These are phyloP conservation scores for Dalbergia cochinchinensis DNA, from an alignment of 306 rosid genomes.

Conservation along the genomic window DNA sequence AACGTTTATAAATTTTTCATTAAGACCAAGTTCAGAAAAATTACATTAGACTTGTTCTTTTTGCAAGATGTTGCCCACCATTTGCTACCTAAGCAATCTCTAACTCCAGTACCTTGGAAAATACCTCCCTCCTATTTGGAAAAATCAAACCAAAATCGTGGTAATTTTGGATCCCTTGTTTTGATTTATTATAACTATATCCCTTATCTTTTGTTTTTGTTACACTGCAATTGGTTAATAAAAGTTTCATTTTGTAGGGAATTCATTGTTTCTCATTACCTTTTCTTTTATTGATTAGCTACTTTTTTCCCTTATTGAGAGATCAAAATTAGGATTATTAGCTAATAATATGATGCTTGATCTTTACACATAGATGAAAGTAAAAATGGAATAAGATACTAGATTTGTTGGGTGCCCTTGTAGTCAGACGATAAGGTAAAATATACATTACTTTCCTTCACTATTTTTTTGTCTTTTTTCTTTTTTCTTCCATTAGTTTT, in stretches of 20 bases:
- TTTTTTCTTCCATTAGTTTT: not conserved
- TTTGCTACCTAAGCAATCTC: conserved; percentile 95
- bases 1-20: no score
- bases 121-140: conserved; percentile 60
- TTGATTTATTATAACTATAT: no score
- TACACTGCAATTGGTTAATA: no score
- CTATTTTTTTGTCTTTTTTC: not conserved
- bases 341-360: not conserved
- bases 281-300: not conserved
- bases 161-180: conserved; percentile 70
- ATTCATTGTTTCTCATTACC: no score
- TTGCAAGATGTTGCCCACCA: conserved; percentile 99
- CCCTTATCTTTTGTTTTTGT: no score
- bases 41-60: conserved; percentile 90
- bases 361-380: not conserved
- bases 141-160: conserved; percentile 80
- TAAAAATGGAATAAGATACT: not conserved
- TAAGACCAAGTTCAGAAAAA: no score
- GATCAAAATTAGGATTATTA: not conserved
- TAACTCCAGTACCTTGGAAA: conserved; percentile 89
- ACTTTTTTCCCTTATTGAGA: not conserved
- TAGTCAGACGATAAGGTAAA: not conserved
- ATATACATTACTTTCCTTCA: not conserved
- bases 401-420: not conserved
- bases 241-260: no score